A percentile compares a stretch with the other conserved stretches of the same genome.
Evolutionary conservation across 495 filamentous ascomycete genomes (phyloP).

Genomic region (Parathielavia hyrcaniae): DNA sequence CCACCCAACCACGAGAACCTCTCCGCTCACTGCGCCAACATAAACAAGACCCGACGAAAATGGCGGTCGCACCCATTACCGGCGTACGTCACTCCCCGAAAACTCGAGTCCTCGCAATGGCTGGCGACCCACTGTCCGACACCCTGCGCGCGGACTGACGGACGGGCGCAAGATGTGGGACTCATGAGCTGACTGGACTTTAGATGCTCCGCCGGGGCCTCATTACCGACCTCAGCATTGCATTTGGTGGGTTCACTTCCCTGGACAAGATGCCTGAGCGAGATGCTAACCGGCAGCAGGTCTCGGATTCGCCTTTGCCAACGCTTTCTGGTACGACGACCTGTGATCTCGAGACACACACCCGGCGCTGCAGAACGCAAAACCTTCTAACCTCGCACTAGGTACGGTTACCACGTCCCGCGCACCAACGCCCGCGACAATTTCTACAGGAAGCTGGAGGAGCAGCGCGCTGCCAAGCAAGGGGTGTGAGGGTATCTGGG

Average conservation of each 20-base stretch:
- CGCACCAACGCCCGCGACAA: conserved; percentile 45
- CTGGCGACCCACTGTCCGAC: conserved; percentile 17
- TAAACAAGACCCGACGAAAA: conserved; percentile 13
- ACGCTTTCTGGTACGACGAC: conserved; percentile 43
- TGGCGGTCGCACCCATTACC: conserved; percentile 33
- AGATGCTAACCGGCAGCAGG: conserved; percentile 27
- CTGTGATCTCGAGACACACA: conserved; percentile 6
- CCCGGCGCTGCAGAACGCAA: background rate
- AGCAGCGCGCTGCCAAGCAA: conserved; percentile 37
- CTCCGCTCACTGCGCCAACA: conserved; percentile 19
- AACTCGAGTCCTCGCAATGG: conserved; percentile 11
- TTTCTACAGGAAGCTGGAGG: conserved; percentile 45
- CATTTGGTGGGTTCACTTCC: conserved; percentile 35
- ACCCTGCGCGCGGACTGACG: background rate
- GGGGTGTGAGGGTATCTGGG: conserved; percentile 9
- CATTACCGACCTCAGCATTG: conserved; percentile 42
- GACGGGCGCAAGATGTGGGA: background rate
- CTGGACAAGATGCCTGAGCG: background rate
- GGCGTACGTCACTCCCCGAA: conserved; percentile 31
- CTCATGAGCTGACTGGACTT: conserved; percentile 19
- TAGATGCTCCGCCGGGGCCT: conserved; percentile 49
- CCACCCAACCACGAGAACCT: conserved; percentile 12
- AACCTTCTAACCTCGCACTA: conserved; percentile 29
- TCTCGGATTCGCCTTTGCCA: conserved; percentile 40
- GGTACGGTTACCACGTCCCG: conserved; percentile 50